Conservation (phyloP, 768 basidiomycete genomes). For the Leccinum incarnatum region DNA sequence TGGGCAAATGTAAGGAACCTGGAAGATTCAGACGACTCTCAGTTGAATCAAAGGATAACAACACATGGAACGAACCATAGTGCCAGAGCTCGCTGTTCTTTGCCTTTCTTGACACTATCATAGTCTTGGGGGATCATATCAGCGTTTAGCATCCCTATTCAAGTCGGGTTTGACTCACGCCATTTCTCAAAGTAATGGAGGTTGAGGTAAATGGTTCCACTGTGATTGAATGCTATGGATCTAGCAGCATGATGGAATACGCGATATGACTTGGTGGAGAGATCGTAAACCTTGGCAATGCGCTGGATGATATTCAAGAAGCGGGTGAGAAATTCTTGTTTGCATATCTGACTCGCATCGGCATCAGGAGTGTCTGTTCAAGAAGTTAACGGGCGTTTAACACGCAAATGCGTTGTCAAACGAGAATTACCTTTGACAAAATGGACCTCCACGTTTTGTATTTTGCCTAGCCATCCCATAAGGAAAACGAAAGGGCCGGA, state of each 20-base stretch:
- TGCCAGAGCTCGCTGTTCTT: not conserved
- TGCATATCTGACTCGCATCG: conserved; percentile 33
- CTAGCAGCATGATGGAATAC: not conserved
- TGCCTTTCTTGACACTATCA: not conserved
- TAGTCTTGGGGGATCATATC: not conserved
- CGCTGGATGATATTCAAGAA: conserved; percentile 68
- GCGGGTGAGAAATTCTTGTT: conserved; percentile 49
- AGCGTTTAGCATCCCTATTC: not conserved
- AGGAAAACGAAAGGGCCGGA: not conserved
- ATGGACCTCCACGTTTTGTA: conserved; percentile 57
- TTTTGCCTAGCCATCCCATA: conserved; percentile 40
- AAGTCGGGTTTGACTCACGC: not conserved
- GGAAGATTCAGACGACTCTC: not conserved
- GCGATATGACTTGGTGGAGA: conserved; percentile 42
- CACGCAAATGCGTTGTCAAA: not conserved
- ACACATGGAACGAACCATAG: not conserved
- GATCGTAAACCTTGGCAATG: conserved; percentile 62
- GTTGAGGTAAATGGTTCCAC: not conserved
- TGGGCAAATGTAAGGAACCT: not conserved
- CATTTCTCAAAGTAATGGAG: not conserved
- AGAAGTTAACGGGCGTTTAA: not conserved
- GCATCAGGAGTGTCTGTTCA: conserved; percentile 51
- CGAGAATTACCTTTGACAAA: conserved; percentile 47
- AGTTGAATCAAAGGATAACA: not conserved
- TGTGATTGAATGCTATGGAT: not conserved